Conservation (phyloP, 805 yeast genomes). For the Candida manassasensis region DNA sequence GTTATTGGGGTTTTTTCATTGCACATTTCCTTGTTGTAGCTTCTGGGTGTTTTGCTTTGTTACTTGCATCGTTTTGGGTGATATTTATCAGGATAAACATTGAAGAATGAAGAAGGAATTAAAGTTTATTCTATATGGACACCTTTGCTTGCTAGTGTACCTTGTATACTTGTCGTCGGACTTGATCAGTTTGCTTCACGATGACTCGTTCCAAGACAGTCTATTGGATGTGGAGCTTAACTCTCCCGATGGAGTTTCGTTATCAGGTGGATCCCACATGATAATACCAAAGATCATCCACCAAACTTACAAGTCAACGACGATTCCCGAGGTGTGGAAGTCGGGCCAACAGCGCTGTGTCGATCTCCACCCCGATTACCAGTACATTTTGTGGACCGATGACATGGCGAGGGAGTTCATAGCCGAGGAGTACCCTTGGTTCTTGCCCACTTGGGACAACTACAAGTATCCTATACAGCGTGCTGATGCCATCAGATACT, state of each 20-base stretch:
- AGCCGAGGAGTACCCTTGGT: slow-evolving; percentile 80
- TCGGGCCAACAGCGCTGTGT: slow-evolving; percentile 72
- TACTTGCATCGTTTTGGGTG: too few relatives aligned
- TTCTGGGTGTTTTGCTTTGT: too few relatives aligned
- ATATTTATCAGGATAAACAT: too few relatives aligned
- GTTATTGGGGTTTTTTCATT: too few relatives aligned
- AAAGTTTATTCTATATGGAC: slow-evolving; percentile 56
- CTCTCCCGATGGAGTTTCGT: slow-evolving; percentile 47
- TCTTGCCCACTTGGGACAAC: slow-evolving; percentile 67
- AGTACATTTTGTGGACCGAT: slow-evolving; percentile 89
- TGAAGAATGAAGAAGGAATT: slow-evolving; percentile 64
- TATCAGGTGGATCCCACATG: slow-evolving; percentile 14
- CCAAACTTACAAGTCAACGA: slow-evolving; percentile 80
- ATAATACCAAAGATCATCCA: slow-evolving; percentile 87
- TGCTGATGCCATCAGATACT: slow-evolving; percentile 88
- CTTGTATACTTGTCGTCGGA: slow-evolving; percentile 65
- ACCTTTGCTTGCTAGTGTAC: slow-evolving; percentile 48
- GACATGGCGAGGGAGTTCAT: slow-evolving; percentile 76
- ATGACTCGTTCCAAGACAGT: slow-evolving; percentile 64
- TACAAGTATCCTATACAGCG: slow-evolving; percentile 81
- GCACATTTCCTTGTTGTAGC: too few relatives aligned
- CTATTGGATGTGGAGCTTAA: slow-evolving; percentile 59
- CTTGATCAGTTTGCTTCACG: slow-evolving; percentile 67
- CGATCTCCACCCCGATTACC: slow-evolving; percentile 80
- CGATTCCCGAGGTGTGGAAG: slow-evolving; percentile 78